Evolutionary conservation across 768 basidiomycete species (phyloP).

Genomic region (Antrodiella citrinella): DNA sequence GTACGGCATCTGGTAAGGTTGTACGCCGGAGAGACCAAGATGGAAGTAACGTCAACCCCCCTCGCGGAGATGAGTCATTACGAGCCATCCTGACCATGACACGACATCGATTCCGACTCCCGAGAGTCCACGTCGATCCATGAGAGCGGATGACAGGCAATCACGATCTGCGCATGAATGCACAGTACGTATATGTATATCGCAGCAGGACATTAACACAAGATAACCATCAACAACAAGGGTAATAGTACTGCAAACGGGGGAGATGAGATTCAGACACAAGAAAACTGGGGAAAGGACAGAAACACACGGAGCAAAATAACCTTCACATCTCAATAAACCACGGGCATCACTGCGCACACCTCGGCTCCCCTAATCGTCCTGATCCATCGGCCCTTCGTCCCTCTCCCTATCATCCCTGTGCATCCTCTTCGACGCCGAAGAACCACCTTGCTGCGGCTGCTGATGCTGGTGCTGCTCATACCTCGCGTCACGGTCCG

Average conservation of each 20-base stretch:
- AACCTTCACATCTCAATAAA: not conserved
- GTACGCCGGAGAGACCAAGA: no score
- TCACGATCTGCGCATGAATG: no score
- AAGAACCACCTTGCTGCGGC: slow-evolving; percentile 15
- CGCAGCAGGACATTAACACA: not conserved
- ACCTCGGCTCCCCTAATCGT: slow-evolving; percentile 6
- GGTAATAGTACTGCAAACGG: not conserved
- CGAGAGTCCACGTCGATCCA: no score
- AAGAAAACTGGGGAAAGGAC: not conserved
- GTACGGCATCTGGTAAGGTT: no score
- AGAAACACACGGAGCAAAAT: not conserved
- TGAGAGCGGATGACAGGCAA: no score
- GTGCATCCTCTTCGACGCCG: slow-evolving; percentile 14
- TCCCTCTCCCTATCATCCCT: slow-evolving; percentile 14
- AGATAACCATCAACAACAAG: not conserved
- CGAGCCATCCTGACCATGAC: no score
- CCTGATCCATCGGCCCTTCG: slow-evolving; percentile 9
- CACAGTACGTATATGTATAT: not conserved
- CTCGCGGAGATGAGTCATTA: no score
- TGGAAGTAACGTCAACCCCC: no score
- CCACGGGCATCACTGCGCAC: not conserved
- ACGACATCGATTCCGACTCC: no score
- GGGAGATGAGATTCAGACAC: not conserved
- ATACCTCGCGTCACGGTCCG: no score
- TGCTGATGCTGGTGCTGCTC: no score